phyloP scores from a whole-genome alignment of 495 filamentous ascomycete species.

The Pyrenopolyporus hunteri region DNA sequence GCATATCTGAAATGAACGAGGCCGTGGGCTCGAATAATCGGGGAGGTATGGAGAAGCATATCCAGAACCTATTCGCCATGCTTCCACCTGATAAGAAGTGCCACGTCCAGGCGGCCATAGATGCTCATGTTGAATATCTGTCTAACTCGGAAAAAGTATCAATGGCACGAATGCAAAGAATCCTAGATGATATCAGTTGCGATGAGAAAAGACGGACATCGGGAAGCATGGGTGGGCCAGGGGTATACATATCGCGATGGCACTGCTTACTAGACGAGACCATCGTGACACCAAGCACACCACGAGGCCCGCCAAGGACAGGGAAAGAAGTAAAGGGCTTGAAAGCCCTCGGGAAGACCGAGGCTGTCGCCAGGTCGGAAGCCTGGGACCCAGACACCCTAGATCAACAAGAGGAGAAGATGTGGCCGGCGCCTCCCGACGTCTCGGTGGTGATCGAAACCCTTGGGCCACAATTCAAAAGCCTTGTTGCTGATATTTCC shows the following conservation, averaged over 20 bases:
- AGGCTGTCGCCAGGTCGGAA: slow-evolving; percentile 48
- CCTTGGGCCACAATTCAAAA: slow-evolving; percentile 45
- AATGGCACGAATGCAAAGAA: slow-evolving; percentile 50
- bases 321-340: slow-evolving; percentile 58
- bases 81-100: slow-evolving; percentile 49
- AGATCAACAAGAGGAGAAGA: slow-evolving; percentile 20
- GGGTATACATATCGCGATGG: slow-evolving; percentile 68
- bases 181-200: slow-evolving; percentile 44
- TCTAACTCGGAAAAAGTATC: slow-evolving; percentile 54
- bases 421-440: slow-evolving; percentile 42
- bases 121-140: slow-evolving; percentile 63
- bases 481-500: slow-evolving; percentile 40
- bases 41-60: slow-evolving; percentile 50
- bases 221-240: slow-evolving; percentile 57
- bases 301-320: slow-evolving; percentile 51
- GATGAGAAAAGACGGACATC: slow-evolving; percentile 11
- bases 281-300: slow-evolving; percentile 58
- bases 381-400: slow-evolving; percentile 34
- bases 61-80: slow-evolving; percentile 53
- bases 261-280: slow-evolving; percentile 66
- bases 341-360: slow-evolving; percentile 55
- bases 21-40: slow-evolving; percentile 32
- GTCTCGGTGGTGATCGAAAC: slow-evolving; percentile 47
- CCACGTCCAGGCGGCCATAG: slow-evolving; percentile 49
- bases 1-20: neutral